Evolutionary conservation across 345 rosid genomes (phyloP).

Genomic region (Ricinus communis): DNA sequence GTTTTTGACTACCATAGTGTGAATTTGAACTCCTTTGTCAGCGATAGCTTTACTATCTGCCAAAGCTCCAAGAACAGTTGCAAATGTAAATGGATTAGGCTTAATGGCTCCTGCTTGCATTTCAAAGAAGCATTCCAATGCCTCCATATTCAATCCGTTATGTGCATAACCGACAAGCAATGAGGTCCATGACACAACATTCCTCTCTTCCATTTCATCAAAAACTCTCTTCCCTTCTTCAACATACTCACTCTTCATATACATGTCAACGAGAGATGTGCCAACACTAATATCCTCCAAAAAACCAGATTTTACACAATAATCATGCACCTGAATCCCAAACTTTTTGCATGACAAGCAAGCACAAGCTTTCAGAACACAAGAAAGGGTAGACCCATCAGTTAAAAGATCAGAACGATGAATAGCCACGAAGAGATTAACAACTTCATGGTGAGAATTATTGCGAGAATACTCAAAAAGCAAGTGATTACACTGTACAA

Average conservation of each 20-base stretch:
- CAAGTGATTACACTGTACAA: slow-evolving; percentile 30
- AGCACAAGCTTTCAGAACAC: slow-evolving; percentile 65
- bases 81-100: slow-evolving; percentile 65
- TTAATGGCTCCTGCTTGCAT: slow-evolving; percentile 59
- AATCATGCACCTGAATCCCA: slow-evolving; percentile 69
- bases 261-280: slow-evolving; percentile 73
- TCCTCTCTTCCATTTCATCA: slow-evolving; percentile 57
- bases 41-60: slow-evolving; percentile 40
- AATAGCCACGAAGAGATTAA: slow-evolving; percentile 48
- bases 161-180: slow-evolving; percentile 64
- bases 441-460: slow-evolving; percentile 50
- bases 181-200: slow-evolving; percentile 92
- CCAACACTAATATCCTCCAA: slow-evolving; percentile 67
- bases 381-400: slow-evolving; percentile 60
- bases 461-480: slow-evolving; percentile 56
- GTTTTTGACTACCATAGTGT: slow-evolving; percentile 53
- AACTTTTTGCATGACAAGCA: slow-evolving; percentile 40
- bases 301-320: slow-evolving; percentile 57
- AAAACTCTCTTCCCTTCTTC: slow-evolving; percentile 60
- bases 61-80: slow-evolving; percentile 67
- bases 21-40: slow-evolving; percentile 62
- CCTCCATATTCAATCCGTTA: slow-evolving; percentile 46
- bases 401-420: slow-evolving; percentile 47
- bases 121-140: slow-evolving; percentile 42
- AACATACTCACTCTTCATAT: slow-evolving; percentile 57